These are phyloP conservation scores for Kwoniella heveanensis DNA, from an alignment of 768 basidiomycete genomes.

Conservation along the genomic window DNA sequence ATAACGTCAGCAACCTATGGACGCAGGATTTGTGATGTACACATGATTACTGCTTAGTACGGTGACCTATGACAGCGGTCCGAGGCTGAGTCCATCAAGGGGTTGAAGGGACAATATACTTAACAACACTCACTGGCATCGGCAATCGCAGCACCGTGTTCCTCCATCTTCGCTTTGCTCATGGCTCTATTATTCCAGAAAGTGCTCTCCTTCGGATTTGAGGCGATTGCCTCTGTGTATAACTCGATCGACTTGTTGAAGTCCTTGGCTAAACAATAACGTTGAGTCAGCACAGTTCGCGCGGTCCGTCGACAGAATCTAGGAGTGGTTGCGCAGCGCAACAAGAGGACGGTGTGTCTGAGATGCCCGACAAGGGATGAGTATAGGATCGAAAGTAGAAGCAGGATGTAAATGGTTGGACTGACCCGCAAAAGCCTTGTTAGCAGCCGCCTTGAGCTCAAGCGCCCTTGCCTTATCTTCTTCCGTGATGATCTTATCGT, in stretches of 20 bases:
- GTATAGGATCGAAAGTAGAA: too few species aligned
- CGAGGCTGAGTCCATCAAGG: too few species aligned
- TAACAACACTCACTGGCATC: conserved; percentile 74
- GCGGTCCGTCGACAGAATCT: too few species aligned
- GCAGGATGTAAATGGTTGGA: too few species aligned
- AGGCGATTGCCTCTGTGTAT: conserved; percentile 80
- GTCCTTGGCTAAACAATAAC: conserved; percentile 61
- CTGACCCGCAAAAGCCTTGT: conserved; percentile 70
- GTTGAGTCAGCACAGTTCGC: not conserved
- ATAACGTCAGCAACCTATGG: not conserved
- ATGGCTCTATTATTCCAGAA: conserved; percentile 94
- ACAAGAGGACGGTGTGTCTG: too few species aligned
- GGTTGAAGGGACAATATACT: too few species aligned
- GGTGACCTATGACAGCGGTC: too few species aligned
- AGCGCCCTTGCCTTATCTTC: conserved; percentile 70
- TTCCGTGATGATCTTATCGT: conserved; percentile 62
- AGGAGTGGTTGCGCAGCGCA: too few species aligned
- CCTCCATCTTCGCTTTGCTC: conserved; percentile 84
- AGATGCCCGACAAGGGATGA: too few species aligned
- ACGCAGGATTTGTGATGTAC: too few species aligned
- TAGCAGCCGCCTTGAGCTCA: conserved; percentile 78
- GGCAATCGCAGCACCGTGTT: conserved; percentile 85
- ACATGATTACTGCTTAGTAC: too few species aligned
- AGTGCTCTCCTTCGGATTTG: conserved; percentile 84
- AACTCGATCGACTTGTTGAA: conserved; percentile 74